Evolutionary conservation across 768 basidiomycete species (phyloP), one percentile per base, ranked within the genome.

Genomic region (Auricularia heimuer): DNA sequence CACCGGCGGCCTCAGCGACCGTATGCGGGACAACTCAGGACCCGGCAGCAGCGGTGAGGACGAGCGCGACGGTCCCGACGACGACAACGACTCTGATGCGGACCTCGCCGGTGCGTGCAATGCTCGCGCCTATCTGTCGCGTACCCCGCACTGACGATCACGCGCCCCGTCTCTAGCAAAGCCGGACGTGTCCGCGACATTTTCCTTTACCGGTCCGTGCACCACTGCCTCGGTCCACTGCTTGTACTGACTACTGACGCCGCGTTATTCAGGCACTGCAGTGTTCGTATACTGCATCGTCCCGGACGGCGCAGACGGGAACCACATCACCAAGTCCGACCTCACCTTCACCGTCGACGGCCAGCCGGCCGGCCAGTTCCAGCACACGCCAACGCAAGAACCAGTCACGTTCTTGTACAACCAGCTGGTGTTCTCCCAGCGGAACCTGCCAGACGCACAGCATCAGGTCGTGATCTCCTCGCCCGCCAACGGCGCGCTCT

Each of bases 381-480:
- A 70, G 7, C 74, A 76, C 65, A 64, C 65, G 6, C 58, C 63
- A 1, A 70, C 74, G 3, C 61, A 67, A 16, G 64, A 65, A 61
- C 60, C 68, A 39, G 69, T 72, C 3, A 75, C 71, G 14, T 80
- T 77, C 67, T 63, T 68, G 12, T 66, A 75, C 3, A 71, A 75
- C 33, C 67, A 74, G n/a, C 72, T 73, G n/a, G 77, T 82, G 2
- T 78, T 82, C 70, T 68, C 75, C 35, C 70, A 71, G 44, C 54
- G 64, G 34, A 73, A 70, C 18, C 70, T 84, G 14, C 12, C 73
- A n/a, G 74, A 79, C 21, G 74, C 68, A 2, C 71, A 73, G 2
- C 83, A 85, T 69, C 65, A 75, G 61, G 70, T 86, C 18, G 70
- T 72, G n/a, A 72, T 83, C 42, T 75, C 74, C 61, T 72, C 85